Conservation (phyloP, 306 rosid genomes). For the Ochetophila trinervis region DNA sequence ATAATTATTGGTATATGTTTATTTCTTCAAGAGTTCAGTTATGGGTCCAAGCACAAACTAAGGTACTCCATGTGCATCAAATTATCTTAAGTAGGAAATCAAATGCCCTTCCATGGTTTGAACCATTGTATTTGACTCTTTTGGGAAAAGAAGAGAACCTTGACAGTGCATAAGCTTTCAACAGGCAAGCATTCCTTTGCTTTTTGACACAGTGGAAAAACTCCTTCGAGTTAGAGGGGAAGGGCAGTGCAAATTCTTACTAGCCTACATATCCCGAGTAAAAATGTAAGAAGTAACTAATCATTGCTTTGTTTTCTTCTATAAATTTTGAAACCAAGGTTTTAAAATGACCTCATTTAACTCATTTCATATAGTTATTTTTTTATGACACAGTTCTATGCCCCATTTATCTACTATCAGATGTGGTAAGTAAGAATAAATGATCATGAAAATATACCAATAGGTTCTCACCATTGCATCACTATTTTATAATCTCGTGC, state of each 20-base stretch:
- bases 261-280: conserved; percentile 84
- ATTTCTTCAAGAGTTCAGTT: no score
- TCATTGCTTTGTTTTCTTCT: conserved; percentile 17
- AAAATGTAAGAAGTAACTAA: conserved; percentile 46
- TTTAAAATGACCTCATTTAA: conserved; percentile 19
- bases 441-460: no score
- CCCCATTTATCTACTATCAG: background rate
- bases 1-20: no score
- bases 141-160: conserved; percentile 32
- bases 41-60: no score
- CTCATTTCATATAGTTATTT: background rate
- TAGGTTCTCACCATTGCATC: background rate
- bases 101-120: background rate
- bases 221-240: conserved; percentile 57
- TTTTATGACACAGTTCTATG: background rate
- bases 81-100: no score
- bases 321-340: background rate
- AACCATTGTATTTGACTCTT: background rate
- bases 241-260: conserved; percentile 74
- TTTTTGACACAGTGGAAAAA: conserved; percentile 64
- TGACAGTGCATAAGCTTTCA: conserved; percentile 81
- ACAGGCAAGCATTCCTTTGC: conserved; percentile 70
- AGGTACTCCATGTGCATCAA: no score
- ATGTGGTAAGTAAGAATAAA: background rate
- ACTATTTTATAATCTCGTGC: background rate